Conservation (phyloP, 306 rosid genomes). For the Sicyos baderoa region DNA sequence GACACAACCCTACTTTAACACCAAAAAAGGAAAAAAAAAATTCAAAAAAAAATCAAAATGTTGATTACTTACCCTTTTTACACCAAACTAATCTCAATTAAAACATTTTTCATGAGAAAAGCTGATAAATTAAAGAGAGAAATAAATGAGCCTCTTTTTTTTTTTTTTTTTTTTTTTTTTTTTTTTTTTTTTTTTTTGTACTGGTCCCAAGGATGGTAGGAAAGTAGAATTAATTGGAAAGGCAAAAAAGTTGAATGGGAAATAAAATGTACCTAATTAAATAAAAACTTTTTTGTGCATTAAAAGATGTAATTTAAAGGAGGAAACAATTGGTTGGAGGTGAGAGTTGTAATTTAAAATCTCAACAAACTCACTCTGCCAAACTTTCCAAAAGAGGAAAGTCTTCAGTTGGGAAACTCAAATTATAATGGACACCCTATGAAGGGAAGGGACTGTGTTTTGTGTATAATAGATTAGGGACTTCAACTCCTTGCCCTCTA, state of each 20-base stretch:
- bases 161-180: no score
- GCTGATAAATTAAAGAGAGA: neutral
- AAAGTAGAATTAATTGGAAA: neutral
- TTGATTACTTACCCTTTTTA: no score
- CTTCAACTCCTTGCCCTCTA: neutral
- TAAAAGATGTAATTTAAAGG: constrained; percentile 4
- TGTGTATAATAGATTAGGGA: neutral
- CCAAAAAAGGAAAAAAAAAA: no score
- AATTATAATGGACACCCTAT: neutral
- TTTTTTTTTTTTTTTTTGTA: neutral
- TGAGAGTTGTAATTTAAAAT: neutral
- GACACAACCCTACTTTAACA: neutral
- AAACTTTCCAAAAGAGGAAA: constrained; percentile 9
- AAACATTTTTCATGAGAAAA: no score
- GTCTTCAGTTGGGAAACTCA: neutral
- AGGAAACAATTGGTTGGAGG: constrained; percentile 17
- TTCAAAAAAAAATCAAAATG: no score
- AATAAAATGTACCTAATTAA: constrained; percentile 4
- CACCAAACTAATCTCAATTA: no score
- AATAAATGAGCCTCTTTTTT: neutral
- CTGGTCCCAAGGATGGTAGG: constrained; percentile 11
- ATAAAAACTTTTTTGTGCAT: neutral
- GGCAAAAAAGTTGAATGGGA: neutral
- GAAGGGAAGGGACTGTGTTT: constrained; percentile 1
- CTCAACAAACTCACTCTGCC: constrained; percentile 14